Conservation (phyloP, 2,329 filamentous ascomycete species). For the Xylariomycetidae sp. region DNA sequence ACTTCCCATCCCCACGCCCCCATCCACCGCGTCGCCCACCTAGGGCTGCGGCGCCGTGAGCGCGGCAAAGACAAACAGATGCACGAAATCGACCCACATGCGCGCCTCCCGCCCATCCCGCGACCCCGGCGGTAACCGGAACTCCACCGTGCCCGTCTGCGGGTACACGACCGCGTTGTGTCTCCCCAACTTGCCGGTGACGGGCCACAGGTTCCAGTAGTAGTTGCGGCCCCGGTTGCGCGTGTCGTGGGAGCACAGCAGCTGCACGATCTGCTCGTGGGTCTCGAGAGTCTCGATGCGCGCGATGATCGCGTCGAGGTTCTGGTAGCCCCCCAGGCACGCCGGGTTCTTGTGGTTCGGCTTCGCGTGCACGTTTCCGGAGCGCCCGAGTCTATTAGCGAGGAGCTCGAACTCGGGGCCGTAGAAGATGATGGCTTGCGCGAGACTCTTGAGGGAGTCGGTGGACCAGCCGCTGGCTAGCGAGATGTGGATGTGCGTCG, state of each 20-base stretch:
- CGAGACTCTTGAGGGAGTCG: slow-evolving; percentile 26
- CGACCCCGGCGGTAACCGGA: neutral
- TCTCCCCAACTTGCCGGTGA: neutral
- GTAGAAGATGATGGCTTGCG: slow-evolving; percentile 31
- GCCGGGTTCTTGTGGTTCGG: neutral
- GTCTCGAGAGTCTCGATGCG: too few species aligned
- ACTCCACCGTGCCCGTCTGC: neutral
- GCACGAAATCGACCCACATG: slow-evolving; percentile 1
- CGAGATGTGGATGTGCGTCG: slow-evolving; percentile 32
- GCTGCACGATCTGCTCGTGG: neutral
- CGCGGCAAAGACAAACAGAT: neutral
- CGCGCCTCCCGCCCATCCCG: neutral
- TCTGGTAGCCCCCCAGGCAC: neutral
- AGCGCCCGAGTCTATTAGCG: neutral
- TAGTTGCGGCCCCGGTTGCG: neutral
- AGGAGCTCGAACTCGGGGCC: slow-evolving; percentile 38
- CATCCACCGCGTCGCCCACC: neutral
- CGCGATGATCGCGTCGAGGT: neutral
- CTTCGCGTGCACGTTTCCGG: neutral
- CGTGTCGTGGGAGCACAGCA: neutral
- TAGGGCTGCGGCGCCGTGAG: neutral
- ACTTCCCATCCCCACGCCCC: neutral
- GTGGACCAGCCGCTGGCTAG: slow-evolving; percentile 14
- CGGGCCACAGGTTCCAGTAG: slow-evolving; percentile 1
- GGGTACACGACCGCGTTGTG: neutral